Percentiles rank a stretch among this genome's conserved stretches.
phyloP scores from a whole-genome alignment of 2,329 filamentous ascomycete species.

The Diaporthe aspalathi region DNA sequence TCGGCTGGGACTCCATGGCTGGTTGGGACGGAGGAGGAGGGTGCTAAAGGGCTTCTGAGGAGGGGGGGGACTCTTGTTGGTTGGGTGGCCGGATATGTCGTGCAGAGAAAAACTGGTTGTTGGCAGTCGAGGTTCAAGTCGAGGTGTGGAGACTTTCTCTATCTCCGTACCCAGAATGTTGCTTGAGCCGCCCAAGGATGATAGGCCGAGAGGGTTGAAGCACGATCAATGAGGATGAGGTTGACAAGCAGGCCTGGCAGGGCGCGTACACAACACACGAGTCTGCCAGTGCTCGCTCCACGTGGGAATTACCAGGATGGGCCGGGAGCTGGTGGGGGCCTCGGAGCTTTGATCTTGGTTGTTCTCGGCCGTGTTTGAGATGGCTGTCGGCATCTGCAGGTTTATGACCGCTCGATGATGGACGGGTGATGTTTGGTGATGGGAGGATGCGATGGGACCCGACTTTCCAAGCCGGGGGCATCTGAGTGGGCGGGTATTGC shows the following conservation, averaged over 20 bases:
- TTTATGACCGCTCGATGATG: not conserved
- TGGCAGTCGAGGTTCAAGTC: too few species aligned
- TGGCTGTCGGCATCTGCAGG: not conserved
- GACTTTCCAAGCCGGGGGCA: not conserved
- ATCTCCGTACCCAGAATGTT: too few species aligned
- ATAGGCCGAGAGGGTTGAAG: too few species aligned
- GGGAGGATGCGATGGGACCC: not conserved
- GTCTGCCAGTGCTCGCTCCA: not conserved
- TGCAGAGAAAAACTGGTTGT: too few species aligned
- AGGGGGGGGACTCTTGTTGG: too few species aligned
- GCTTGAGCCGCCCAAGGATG: too few species aligned
- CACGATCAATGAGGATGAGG: too few species aligned
- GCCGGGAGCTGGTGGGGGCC: not conserved
- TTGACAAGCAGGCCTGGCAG: not conserved
- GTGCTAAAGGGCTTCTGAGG: not conserved
- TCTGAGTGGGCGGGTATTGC: not conserved
- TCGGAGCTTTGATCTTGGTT: not conserved
- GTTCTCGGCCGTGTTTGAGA: constrained; percentile 19
- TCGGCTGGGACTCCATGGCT: constrained; percentile 75
- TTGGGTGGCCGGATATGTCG: not conserved
- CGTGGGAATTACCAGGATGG: not conserved
- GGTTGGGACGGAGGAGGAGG: constrained; percentile 36
- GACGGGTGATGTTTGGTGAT: not conserved
- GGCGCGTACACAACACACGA: not conserved
- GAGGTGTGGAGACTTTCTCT: too few species aligned